Percentiles rank a stretch among this genome's conserved stretches.
Evolutionary conservation across 176 grass and related monocot species (phyloP).

Genomic region (Triticum aestivum): IWGSC_CS_RefSeq_v2.1 NC_057799.1:51652536-51653035

Average conservation of each 20-base stretch:
- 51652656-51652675: background rate
- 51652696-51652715: background rate
- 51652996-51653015: background rate
- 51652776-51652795: background rate
- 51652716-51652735: background rate
- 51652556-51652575: slow-evolving; percentile 97
- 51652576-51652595: slow-evolving; percentile 89
- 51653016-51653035: background rate
- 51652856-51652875: background rate
- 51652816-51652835: background rate
- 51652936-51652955: background rate
- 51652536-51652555: slow-evolving; percentile 93
- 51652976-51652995: background rate
- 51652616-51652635: slow-evolving; percentile 46
- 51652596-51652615: slow-evolving; percentile 93
- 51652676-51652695: background rate
- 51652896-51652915: background rate
- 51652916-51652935: background rate
- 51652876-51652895: background rate
- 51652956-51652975: background rate
- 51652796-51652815: background rate
- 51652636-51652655: background rate
- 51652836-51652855: background rate
- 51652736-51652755: background rate
- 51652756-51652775: background rate